Base-by-base conservation (phyloP, 345 rosid genomes). In the Acer negundo region DNA sequence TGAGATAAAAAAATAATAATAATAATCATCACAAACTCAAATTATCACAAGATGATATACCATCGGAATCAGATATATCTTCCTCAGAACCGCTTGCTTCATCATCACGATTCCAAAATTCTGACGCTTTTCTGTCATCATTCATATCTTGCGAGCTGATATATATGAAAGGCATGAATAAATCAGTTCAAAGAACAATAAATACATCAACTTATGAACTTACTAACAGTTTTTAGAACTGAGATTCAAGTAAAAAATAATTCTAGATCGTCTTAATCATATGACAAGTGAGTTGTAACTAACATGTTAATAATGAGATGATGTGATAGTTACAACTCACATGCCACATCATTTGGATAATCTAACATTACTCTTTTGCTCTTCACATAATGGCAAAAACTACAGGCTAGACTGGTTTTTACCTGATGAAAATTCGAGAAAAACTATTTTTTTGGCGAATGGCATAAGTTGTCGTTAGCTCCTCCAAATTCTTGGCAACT, bases 41-140 rank as follows among this genome's bases (percentile, higher is more conserved):
- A 64, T 61, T 72, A 62, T 35, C 24, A 28, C 24, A 81, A 76
- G 70, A 66, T 73, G 66, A 65, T 63, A 76, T 82, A 90, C 97
- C 97, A 77, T 96, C 97, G 51, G 89, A 86, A 85, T 92, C 97
- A 64, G 97, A 94, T 69, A 96, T 94, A 78, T 94, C 97, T 80
- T 95, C 99, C 79, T 94, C 97, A 3, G 97, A 92, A 81, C 78
- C 77, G 73, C 88, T 92, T 10, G 81, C 94, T 87, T 89, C 98
- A 75, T 91, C 95, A 24, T 86, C 89, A 76, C 86, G 94, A 73
- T 92, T 91, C 99, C 99, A 96, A 83, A 93, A 95, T 82, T 96
- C 99, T 20, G 99, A 96, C 79, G 70, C 73, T 26, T 81, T 84
- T 51, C 86, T 91, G 61, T 82, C 85, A 53, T 81, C 83, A 55